Base-by-base conservation (phyloP, 176 grass and related monocot genomes). In the Tuctoria greenei region DNA sequence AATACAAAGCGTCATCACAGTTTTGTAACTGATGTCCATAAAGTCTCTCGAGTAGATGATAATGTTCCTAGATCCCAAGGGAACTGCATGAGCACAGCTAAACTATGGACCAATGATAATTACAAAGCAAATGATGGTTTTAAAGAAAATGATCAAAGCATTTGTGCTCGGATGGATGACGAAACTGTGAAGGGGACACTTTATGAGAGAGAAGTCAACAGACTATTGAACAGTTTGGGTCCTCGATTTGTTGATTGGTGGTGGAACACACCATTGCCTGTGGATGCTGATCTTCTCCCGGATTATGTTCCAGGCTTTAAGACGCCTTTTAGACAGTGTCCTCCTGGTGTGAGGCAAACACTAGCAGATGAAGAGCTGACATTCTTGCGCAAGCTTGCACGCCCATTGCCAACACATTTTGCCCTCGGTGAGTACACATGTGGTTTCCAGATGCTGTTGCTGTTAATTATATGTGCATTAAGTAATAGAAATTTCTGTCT, bases 191-290 rank as follows among this genome's bases (percentile, higher is more conserved):
- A 73, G 69, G 88, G 84, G 71, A 91, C 88, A 51, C 80, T 92
- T 2, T 92, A 94, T 84, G 95, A 94, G 76, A 94, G 95, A 75
- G 91, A 94, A 83, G 71, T 83, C 15, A 72, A 92, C 85, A 90
- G 95, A 75, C 34, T 94, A 56, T 80, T 98, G 73, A 73, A 92
- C 64, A 77, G 76, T 51, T 79, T 98, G 65, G 95, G 95, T 31
- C 95, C 95, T 39, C 82, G 95, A 28, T 98, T 98, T 89, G 73
- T 94, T 21, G 95, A 94, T 80, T 98, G 95, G 95, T 98, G 91
- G 95, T 98, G 95, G 95, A 66, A 76, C 56, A 91, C 82, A 38
- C 95, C 95, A 76, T 71, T 94, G 66, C 95, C 95, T 82, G 95
- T 98, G 25, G 95, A 98, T 71, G 95, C 87, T 17, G 91, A 98